Evolutionary conservation across 139 green algal species (phyloP).

Genomic region (Eudorina sp.): DNA sequence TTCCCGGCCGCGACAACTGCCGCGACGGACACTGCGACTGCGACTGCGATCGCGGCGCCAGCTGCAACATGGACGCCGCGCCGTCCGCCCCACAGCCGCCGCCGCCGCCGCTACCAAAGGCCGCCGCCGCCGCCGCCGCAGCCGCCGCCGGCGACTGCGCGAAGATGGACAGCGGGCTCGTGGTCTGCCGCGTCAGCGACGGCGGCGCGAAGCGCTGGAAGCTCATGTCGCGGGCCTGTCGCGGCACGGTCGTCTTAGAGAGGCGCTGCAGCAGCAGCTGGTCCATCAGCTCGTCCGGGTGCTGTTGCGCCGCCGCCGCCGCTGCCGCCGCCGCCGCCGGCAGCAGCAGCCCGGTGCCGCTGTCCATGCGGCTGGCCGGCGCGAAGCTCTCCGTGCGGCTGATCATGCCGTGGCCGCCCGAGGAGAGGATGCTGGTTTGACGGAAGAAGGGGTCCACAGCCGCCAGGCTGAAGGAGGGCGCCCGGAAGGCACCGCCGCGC

Average conservation of each 20-base stretch:
- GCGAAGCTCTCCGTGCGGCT: neutral
- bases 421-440: no score
- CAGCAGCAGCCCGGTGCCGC: neutral
- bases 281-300: neutral
- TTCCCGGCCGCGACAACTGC: no score
- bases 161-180: neutral
- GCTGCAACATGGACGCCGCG: no score
- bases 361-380: neutral
- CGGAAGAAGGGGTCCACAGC: no score
- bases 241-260: neutral
- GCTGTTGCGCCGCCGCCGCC: neutral
- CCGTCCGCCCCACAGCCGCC: no score
- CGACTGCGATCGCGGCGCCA: no score
- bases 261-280: slow-evolving; percentile 12
- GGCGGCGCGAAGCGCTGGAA: neutral
- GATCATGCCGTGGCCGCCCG: neutral
- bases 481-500: no score
- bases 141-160: no score
- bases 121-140: no score
- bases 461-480: no score
- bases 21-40: no score
- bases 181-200: neutral
- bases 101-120: no score
- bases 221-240: neutral
- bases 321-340: neutral